phyloP scores from a whole-genome alignment of 768 basidiomycete species.

The Galerina sulciceps region DNA sequence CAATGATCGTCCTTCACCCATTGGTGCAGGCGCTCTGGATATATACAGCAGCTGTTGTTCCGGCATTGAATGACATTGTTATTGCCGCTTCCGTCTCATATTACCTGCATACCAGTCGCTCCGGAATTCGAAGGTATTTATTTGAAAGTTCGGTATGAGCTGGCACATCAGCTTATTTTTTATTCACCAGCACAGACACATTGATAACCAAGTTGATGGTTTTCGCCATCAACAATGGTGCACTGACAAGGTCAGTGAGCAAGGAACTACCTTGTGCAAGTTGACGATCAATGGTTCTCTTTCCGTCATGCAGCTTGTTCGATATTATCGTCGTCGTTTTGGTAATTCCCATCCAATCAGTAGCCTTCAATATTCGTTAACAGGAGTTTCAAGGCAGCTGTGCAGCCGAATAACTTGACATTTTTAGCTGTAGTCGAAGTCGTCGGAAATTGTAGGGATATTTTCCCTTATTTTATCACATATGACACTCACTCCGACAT shows the following conservation, averaged over 20 bases:
- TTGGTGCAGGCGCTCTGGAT: too few species aligned
- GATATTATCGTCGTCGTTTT: background rate
- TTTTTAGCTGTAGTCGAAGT: background rate
- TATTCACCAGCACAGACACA: too few species aligned
- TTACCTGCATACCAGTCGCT: background rate
- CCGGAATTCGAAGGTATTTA: background rate
- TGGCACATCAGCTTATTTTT: too few species aligned
- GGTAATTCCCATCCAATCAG: background rate
- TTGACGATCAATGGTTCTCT: too few species aligned
- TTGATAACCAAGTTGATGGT: background rate
- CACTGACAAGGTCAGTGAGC: background rate
- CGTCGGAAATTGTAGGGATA: background rate
- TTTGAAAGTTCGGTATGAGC: too few species aligned
- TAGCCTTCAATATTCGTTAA: too few species aligned
- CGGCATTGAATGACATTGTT: background rate
- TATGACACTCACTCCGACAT: too few species aligned
- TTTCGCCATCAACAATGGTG: conserved; percentile 1
- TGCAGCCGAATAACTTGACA: background rate
- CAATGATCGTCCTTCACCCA: too few species aligned
- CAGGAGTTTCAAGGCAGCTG: background rate
- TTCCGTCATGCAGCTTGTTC: background rate
- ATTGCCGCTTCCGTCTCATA: background rate
- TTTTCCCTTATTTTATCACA: too few species aligned
- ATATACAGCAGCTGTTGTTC: too few species aligned
- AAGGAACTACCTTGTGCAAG: too few species aligned